phyloP scores from a whole-genome alignment of 495 filamentous ascomycete species.

The Xylaria bambusicola region DNA sequence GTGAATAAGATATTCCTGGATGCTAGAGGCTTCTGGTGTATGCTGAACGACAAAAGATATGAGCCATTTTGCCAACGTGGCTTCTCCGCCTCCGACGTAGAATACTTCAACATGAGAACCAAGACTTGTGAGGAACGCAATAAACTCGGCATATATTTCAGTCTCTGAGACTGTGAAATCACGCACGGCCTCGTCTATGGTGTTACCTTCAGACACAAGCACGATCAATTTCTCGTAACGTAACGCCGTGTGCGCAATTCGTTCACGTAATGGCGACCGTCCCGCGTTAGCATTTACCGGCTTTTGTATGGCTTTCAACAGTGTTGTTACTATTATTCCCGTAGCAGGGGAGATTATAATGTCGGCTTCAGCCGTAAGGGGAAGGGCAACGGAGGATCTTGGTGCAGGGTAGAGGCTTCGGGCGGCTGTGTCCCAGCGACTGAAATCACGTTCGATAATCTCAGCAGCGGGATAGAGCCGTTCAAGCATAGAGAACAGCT shows the following conservation, averaged over 20 bases:
- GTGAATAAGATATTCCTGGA: conserved; percentile 33
- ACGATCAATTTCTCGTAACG: conserved; percentile 74
- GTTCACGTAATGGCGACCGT: conserved; percentile 54
- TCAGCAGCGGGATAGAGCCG: conserved; percentile 51
- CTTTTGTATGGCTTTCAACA: conserved; percentile 73
- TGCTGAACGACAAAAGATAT: conserved; percentile 48
- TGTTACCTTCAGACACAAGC: conserved; percentile 60
- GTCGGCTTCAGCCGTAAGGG: conserved; percentile 67
- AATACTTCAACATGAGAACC: conserved; percentile 44
- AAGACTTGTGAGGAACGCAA: conserved; percentile 49
- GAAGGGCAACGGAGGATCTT: conserved; percentile 31
- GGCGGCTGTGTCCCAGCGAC: conserved; percentile 37
- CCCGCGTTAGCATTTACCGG: conserved; percentile 62
- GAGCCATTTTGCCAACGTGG: conserved; percentile 60
- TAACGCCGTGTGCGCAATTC: conserved; percentile 54
- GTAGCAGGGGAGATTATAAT: conserved; percentile 70
- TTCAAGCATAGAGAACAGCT: conserved; percentile 43
- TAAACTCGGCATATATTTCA: conserved; percentile 56
- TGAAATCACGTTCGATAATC: conserved; percentile 63
- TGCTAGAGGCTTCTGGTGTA: conserved; percentile 33
- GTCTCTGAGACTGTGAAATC: conserved; percentile 48
- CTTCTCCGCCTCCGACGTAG: conserved; percentile 61
- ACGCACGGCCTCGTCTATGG: conserved; percentile 38
- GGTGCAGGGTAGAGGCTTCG: conserved; percentile 36
- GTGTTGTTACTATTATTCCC: conserved; percentile 69